Base-by-base conservation (phyloP, 805 yeast species). In the Debaryomyces castellii region DNA sequence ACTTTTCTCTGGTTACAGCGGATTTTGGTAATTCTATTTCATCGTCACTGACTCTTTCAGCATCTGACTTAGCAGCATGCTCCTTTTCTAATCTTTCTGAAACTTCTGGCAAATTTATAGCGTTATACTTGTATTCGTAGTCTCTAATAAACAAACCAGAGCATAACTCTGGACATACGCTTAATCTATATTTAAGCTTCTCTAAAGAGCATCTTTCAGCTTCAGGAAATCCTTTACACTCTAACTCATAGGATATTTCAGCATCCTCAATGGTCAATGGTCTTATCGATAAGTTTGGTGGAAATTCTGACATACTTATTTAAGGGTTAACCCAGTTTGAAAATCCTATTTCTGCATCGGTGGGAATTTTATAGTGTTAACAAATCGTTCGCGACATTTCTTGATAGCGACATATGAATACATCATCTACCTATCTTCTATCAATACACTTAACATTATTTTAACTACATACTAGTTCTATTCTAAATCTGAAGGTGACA, bases 91-190 rank as follows among this genome's bases (percentile, higher is more conserved):
- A 58, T 35, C 52, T 48, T 17, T 63, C 67, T 11, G 75, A 76
- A 5, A 66, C 69, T 24, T 64, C 68, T 2, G 76, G 76, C 48
- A 70, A 61, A 51, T 70, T 70, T 42, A 69, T 63, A 11, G 75
- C 70, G 43, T 67, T 66, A 57, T 70, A 75, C 50, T 66, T 66
- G 55, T 71, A 66, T 24, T 60, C 71, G 64, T 85, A 86, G 45
- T 81, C 81, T 59, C 96, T 76, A 42, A 89, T 74, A 59, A 92
- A 94, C 46, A 94, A 74, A 2, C 98, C 98, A 5, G 91, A 81
- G 52, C 94, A 82, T 46, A 92, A 77, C 63, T 92, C 99, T 8
- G 98, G 98, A 62, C 97, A 91, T 3, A 72, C 81, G 1, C 76
- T 76, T 51, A 92, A 73, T 55, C 97, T 77, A 70, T 88, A 92